These are phyloP conservation scores for Cryptococcus hybrid DNA, from an alignment of 1,284 basidiomycete genomes.

Conservation along the genomic window DNA sequence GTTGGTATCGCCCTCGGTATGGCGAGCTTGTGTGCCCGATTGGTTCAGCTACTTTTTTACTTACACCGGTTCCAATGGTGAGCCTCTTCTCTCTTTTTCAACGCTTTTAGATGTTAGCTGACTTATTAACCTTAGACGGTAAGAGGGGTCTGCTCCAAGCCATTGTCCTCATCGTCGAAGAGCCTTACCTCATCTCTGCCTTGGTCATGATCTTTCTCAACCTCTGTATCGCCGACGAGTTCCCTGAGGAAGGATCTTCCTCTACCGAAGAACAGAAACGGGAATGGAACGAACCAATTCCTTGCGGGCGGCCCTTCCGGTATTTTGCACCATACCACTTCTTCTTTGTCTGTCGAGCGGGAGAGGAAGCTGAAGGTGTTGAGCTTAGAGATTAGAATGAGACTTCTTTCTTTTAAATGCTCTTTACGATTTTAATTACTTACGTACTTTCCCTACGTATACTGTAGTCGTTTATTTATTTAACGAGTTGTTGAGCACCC, in stretches of 20 bases:
- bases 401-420: too few relatives aligned
- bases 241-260: constrained; percentile 4
- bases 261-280: constrained; percentile 10
- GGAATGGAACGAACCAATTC: constrained; percentile 14
- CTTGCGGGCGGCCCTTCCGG: too few relatives aligned
- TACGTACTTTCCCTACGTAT: too few relatives aligned
- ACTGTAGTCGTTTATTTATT: too few relatives aligned
- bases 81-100: not conserved
- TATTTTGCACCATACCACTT: too few relatives aligned
- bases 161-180: constrained; percentile 75
- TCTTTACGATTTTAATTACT: too few relatives aligned
- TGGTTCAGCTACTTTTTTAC: constrained; percentile 46
- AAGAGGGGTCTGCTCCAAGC: constrained; percentile 73
- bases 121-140: constrained; percentile 48
- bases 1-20: constrained; percentile 73
- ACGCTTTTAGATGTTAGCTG: not conserved
- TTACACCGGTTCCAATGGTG: constrained; percentile 52
- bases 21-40: constrained; percentile 56
- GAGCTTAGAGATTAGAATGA: too few relatives aligned
- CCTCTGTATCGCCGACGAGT: constrained; percentile 20
- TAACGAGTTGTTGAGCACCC: too few relatives aligned
- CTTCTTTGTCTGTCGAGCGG: too few relatives aligned
- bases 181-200: constrained; percentile 51
- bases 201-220: constrained; percentile 33
- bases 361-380: too few relatives aligned